Evolutionary conservation across 352 stramenopile species (phyloP).

Genomic region (Phytopythium chamaehyphon): DNA sequence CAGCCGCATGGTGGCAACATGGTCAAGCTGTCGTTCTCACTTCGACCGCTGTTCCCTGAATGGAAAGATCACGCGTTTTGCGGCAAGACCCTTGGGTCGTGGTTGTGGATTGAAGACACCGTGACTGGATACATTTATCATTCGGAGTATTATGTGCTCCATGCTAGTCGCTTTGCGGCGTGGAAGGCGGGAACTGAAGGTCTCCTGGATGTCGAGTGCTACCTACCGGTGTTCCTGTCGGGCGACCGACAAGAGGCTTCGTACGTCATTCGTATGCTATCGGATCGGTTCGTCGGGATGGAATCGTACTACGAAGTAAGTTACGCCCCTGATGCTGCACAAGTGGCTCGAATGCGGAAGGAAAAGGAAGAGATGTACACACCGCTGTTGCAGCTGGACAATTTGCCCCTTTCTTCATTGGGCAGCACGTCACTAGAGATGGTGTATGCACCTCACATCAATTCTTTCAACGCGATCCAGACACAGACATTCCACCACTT

Average conservation of each 20-base stretch:
- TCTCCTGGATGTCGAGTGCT: conserved; percentile 90
- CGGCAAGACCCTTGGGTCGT: conserved; percentile 82
- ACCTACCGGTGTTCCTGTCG: conserved; percentile 95
- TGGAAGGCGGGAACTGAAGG: conserved; percentile 62
- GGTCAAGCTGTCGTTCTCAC: conserved; percentile 87
- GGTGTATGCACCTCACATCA: conserved; percentile 89
- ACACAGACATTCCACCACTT: conserved; percentile 98
- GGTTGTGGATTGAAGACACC: conserved; percentile 98
- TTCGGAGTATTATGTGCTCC: conserved; percentile 88
- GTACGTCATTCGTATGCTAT: conserved; percentile 95
- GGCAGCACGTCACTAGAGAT: conserved; percentile 89
- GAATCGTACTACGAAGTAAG: conserved; percentile 85
- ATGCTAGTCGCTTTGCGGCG: conserved; percentile 66
- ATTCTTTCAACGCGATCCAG: conserved; percentile 93
- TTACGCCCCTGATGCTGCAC: conserved; percentile 41
- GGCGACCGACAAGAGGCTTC: conserved; percentile 71
- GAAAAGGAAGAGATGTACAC: conserved; percentile 76
- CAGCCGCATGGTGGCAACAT: conserved; percentile 96
- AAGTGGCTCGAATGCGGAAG: conserved; percentile 32
- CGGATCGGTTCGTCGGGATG: conserved; percentile 96
- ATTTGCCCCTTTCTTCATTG: conserved; percentile 92
- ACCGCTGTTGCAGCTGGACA: conserved; percentile 92
- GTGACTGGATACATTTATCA: conserved; percentile 92
- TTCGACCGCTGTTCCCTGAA: conserved; percentile 60
- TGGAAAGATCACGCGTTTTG: conserved; percentile 63